These are phyloP conservation scores for Saksenaea vasiformis DNA, from an alignment of 371 early-diverging fungal species.

Conservation along the genomic window DNA sequence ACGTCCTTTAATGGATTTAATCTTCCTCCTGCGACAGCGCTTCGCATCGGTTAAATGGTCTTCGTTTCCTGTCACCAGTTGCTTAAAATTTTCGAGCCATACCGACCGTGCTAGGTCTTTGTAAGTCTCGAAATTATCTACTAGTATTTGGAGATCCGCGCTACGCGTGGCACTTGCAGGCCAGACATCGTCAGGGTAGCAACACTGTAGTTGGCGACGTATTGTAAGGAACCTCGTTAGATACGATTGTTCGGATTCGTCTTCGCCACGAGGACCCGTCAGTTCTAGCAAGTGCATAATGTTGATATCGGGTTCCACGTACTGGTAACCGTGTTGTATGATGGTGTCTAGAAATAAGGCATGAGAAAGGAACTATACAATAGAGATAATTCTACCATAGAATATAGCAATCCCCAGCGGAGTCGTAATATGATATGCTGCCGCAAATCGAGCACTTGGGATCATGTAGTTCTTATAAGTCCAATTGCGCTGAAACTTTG, in stretches of 20 bases:
- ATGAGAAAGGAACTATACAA: background rate
- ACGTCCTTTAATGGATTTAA: background rate
- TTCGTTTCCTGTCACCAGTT: background rate
- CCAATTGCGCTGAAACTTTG: conserved; percentile 30
- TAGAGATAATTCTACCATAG: conserved; percentile 26
- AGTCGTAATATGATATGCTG: conserved; percentile 23
- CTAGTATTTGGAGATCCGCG: conserved; percentile 25
- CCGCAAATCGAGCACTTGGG: conserved; percentile 41
- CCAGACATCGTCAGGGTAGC: conserved; percentile 47
- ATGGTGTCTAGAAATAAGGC: conserved; percentile 27
- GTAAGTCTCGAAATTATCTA: conserved; percentile 24
- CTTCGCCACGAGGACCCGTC: conserved; percentile 25
- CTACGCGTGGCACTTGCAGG: conserved; percentile 37
- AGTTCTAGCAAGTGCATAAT: conserved; percentile 30
- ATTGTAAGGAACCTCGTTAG: conserved; percentile 36
- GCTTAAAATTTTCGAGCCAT: conserved; percentile 10
- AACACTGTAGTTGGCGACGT: conserved; percentile 38
- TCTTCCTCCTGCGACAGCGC: background rate
- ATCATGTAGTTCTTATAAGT: conserved; percentile 31
- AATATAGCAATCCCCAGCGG: conserved; percentile 44
- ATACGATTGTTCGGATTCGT: conserved; percentile 29
- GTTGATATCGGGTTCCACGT: conserved; percentile 40
- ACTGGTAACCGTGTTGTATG: conserved; percentile 48
- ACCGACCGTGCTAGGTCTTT: conserved; percentile 17
- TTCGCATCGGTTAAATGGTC: background rate